Evolutionary conservation across 1,139 yeast species (phyloP), one percentile per base, ranked within the genome.

Genomic region (Fermentozyma sake): DNA sequence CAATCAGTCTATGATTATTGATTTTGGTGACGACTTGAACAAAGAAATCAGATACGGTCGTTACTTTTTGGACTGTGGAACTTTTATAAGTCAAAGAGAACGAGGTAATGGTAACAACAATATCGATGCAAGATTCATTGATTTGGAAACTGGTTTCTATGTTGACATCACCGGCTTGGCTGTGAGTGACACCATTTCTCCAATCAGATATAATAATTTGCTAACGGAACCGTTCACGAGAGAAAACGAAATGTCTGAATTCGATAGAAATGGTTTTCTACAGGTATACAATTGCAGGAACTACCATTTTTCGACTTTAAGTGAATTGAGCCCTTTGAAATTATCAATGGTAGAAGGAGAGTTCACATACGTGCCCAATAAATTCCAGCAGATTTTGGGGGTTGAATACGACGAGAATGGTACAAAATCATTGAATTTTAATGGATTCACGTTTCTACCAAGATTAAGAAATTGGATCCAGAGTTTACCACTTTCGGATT

Each of bases 341-440:
- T 38, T 61, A 20, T 39, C 65, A 2, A 31, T 46, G 18, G 46
- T 48, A 17, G 68, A 64, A 37, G 67, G 68, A 2, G 55, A 55
- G 32, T 48, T 48, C 12, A 51, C 56, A 1, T 60, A 58, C 33
- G 35, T 61, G 18, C 69, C 68, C 2, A 31, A 44, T 14, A 45
- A 53, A 22, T 61, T 52, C 36, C 47, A 43, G 18, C 45, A 37
- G 11, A 22, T 55, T 5, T 41, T 66, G 18, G 34, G 35, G 7
- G 44, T 44, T 24, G 70, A 64, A 33, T 66, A 64, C 34, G 39
- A 45, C 4, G 39, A 38, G 4, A 39, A 36, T 3, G 52, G 60
- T 2, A 34, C 37, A 17, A 29, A 30, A 2, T 11, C 28, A 2
- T 24, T 35, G 28, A 27, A 23, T 9, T 47, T 27, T 35, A 23